Conservation (phyloP, 2,329 filamentous ascomycete species). For the Alternaria metachromatica region DNA sequence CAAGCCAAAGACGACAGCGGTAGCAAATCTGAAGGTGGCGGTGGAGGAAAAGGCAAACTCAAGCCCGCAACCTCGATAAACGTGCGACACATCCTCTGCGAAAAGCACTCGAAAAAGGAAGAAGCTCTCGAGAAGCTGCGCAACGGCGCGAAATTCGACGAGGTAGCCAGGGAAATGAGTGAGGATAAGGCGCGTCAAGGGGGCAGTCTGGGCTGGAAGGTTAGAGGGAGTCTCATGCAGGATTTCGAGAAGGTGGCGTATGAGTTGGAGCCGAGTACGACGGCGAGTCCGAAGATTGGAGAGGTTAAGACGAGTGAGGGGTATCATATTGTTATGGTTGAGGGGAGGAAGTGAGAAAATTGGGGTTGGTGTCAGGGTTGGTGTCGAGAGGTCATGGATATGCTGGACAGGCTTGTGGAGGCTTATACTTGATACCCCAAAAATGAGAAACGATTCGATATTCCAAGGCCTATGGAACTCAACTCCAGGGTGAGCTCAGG, state of each 20-base stretch:
- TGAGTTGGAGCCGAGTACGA: constrained; percentile 70
- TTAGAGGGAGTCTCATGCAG: constrained; percentile 68
- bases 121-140: constrained; percentile 73
- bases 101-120: constrained; percentile 79
- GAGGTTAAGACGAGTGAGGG: constrained; percentile 78
- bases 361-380: neutral
- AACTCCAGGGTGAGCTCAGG: no score
- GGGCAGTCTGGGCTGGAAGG: constrained; percentile 76
- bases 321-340: constrained; percentile 83
- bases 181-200: constrained; percentile 78
- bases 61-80: constrained; percentile 74
- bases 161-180: constrained; percentile 73
- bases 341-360: constrained; percentile 62
- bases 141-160: constrained; percentile 74
- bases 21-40: constrained; percentile 20
- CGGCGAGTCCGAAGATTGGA: constrained; percentile 67
- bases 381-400: neutral
- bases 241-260: constrained; percentile 78
- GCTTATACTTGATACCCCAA: neutral
- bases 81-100: constrained; percentile 75
- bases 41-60: constrained; percentile 54
- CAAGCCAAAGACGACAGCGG: constrained; percentile 25
- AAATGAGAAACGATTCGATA: neutral
- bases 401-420: neutral
- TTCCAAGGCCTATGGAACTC: neutral